These are phyloP conservation scores for Leccinum pachyderme DNA, from an alignment of 1,284 basidiomycete genomes.

Conservation along the genomic window DNA sequence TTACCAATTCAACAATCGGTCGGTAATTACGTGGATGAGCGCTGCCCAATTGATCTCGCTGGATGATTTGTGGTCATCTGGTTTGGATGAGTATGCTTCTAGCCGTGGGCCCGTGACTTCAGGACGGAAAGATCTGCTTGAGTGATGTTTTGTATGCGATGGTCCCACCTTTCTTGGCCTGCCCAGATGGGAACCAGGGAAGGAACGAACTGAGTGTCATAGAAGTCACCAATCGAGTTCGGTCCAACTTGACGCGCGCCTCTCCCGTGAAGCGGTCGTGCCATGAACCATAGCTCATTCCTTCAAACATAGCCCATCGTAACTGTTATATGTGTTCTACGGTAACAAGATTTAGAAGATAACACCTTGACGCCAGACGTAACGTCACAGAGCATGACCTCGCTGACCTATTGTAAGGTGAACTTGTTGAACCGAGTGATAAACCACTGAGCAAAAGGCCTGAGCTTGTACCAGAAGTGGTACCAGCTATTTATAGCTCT, in stretches of 20 bases:
- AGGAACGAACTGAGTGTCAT: conserved; percentile 29
- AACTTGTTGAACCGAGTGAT: too few relatives aligned
- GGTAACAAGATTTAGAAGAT: conserved; percentile 21
- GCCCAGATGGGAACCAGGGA: conserved; percentile 29
- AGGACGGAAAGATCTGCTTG: conserved; percentile 13
- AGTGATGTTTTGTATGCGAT: conserved; percentile 32
- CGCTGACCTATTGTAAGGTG: conserved; percentile 32
- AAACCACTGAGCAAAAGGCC: too few relatives aligned
- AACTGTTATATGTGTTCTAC: background rate
- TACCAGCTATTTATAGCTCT: too few relatives aligned
- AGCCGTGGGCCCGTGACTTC: conserved; percentile 24
- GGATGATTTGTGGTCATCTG: conserved; percentile 1
- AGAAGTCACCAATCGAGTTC: conserved; percentile 33
- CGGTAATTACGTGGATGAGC: conserved; percentile 38
- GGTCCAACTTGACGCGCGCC: conserved; percentile 33
- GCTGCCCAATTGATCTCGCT: conserved; percentile 46
- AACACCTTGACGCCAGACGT: conserved; percentile 38
- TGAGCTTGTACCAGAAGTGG: too few relatives aligned
- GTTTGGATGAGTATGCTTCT: conserved; percentile 18
- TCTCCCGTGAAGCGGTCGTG: conserved; percentile 35
- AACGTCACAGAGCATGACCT: conserved; percentile 52
- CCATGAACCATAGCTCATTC: conserved; percentile 30
- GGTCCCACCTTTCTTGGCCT: conserved; percentile 24
- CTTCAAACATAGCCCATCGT: conserved; percentile 8
- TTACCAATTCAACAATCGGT: too few relatives aligned